Evolutionary conservation across 306 rosid genomes (phyloP).

Genomic region (Cyamopsis tetragonoloba): DNA sequence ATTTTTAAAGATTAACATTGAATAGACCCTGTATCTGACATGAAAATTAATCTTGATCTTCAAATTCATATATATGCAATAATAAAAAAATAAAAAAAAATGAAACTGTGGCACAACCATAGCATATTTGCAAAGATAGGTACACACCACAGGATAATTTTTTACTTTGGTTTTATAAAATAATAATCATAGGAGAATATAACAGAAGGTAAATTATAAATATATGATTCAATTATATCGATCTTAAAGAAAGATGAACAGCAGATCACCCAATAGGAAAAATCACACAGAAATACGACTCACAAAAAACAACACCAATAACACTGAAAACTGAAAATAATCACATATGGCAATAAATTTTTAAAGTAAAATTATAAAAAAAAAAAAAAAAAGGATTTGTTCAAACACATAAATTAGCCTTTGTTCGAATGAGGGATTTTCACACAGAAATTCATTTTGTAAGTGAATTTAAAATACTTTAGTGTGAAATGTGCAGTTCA

Average conservation of each 20-base stretch:
- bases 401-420: background rate
- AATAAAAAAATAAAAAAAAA: background rate
- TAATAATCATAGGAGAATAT: background rate
- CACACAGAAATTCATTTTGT: no score
- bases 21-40: slow-evolving; percentile 5
- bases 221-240: background rate
- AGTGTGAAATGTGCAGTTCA: no score
- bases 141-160: background rate
- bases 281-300: background rate
- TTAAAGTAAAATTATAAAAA: background rate
- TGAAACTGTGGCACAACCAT: slow-evolving; percentile 1
- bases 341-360: background rate
- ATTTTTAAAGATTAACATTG: slow-evolving; percentile 3
- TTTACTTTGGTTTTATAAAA: background rate
- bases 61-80: background rate
- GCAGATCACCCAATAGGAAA: background rate
- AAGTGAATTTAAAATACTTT: no score
- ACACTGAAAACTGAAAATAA: background rate
- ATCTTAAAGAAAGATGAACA: background rate
- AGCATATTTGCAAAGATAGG: background rate
- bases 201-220: background rate
- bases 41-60: background rate
- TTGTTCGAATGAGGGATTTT: no score
- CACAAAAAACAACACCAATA: background rate
- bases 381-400: background rate